Evolutionary conservation across 1,139 yeast species (phyloP), one percentile per base, ranked within the genome.

Genomic region (Geotrichum klebahnii): DNA sequence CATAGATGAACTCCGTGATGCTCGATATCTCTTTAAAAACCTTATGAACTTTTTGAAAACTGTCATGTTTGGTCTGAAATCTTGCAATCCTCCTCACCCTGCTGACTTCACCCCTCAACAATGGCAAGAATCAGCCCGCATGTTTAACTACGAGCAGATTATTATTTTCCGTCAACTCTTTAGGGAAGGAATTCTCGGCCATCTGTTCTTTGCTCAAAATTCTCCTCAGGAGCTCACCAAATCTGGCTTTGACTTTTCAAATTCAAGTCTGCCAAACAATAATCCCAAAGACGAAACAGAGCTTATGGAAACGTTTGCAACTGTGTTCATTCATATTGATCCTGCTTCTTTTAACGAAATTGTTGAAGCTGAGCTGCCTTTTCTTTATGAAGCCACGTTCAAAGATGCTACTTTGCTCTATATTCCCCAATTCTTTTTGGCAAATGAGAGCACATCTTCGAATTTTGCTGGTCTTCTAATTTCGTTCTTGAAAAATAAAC

Each of bases 261-360:
- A 42, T 22, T 90, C 95, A 4, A 84, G 83, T 55, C 69, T 86
- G 44, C 95, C 96, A 3, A 84, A 86, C 4, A 81, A 90, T 2
- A 47, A 41, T 14, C 82, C 95, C 0, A 89, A 88, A 59, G 97
- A 90, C 62, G 97, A 90, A 56, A 89, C 92, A 60, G 98, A 94
- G 59, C 73, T 90, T 54, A 89, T 92, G 96, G 98, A 94, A 65
- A 84, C 90, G 1, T 82, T 94, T 65, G 97, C 97, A 0, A 85
- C 96, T 1, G 87, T 92, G 59, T 94, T 88, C 67, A 87, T 89
- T 60, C 96, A 89, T 64, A 78, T 94, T 51, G 99, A 94, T 62
- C 94, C 96, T 19, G 92, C 97, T 1, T 86, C 97, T 1, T 94
- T 94, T 67, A 90, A 88, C 64, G 99, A 94, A 67, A 84, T 92